A percentile compares a stretch with the other conserved stretches of the same genome.
Conservation (phyloP, 83 land plant genomes). For the Isoetes engelmannii region DNA sequence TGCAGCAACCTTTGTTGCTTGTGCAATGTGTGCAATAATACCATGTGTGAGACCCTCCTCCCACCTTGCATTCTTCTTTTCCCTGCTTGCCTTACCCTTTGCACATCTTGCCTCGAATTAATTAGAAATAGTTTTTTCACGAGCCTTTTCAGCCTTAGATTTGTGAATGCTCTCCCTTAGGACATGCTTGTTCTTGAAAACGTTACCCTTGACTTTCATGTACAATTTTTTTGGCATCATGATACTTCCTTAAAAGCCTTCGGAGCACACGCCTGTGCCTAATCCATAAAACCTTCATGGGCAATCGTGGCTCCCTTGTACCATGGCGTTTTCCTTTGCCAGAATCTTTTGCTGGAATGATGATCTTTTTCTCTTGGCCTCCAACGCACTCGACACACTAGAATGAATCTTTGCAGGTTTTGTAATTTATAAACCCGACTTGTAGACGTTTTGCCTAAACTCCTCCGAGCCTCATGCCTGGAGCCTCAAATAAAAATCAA, state of each 20-base stretch:
- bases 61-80: conserved; percentile 71
- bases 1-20: no score
- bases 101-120: conserved; percentile 86
- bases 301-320: conserved; percentile 82
- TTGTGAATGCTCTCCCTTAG: conserved; percentile 93
- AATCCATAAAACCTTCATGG: conserved; percentile 81
- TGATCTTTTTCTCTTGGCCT: no score
- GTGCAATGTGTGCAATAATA: no score
- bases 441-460: no score
- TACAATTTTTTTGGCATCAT: conserved; percentile 85
- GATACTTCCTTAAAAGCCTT: conserved; percentile 67
- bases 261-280: conserved; percentile 79
- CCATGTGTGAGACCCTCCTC: conserved; percentile 85
- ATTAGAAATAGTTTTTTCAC: conserved; percentile 83
- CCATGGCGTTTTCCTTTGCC: conserved; percentile 88
- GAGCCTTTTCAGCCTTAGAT: conserved; percentile 85
- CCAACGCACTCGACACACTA: no score
- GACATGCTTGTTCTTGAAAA: conserved; percentile 86
- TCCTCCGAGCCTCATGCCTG: no score
- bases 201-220: conserved; percentile 92
- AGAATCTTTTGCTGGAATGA: no score
- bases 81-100: conserved; percentile 79
- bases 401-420: no score
- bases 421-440: no score
- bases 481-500: no score